Percentiles rank a stretch among this genome's conserved stretches.
Conservation (phyloP, 805 yeast species). For the Ogataea naganishii region DNA sequence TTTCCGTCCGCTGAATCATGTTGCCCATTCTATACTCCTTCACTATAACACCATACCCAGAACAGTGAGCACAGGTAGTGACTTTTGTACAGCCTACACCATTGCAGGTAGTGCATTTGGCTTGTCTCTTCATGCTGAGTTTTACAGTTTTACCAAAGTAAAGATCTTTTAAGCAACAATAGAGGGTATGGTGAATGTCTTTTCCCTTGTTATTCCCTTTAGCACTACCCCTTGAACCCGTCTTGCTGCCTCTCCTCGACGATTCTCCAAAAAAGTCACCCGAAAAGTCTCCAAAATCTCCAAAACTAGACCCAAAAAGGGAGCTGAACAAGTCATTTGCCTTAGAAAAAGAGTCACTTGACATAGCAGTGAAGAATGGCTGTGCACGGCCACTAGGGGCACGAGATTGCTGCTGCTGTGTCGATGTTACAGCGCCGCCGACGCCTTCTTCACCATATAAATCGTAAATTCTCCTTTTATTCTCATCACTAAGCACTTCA, state of each 20-base stretch:
- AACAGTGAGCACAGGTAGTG: slow-evolving; percentile 28
- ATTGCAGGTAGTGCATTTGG: slow-evolving; percentile 39
- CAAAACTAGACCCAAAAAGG: slow-evolving; percentile 3
- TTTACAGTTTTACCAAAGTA: slow-evolving; percentile 49
- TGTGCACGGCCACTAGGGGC: background rate
- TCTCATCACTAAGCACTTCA: slow-evolving; percentile 44
- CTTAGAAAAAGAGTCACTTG: slow-evolving; percentile 1
- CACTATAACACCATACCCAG: slow-evolving; percentile 32
- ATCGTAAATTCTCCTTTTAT: slow-evolving; percentile 42
- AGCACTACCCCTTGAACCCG: background rate
- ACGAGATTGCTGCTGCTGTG: background rate
- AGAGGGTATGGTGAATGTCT: slow-evolving; percentile 47
- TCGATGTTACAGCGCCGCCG: slow-evolving; percentile 11
- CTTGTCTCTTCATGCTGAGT: slow-evolving; percentile 42
- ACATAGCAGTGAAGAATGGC: background rate
- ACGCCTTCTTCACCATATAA: slow-evolving; percentile 38
- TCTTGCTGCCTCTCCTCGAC: slow-evolving; percentile 1
- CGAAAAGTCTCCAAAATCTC: slow-evolving; percentile 20
- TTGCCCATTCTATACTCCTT: slow-evolving; percentile 36
- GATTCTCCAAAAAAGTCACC: slow-evolving; percentile 19
- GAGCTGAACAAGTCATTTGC: background rate
- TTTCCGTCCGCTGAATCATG: slow-evolving; percentile 32
- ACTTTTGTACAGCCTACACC: slow-evolving; percentile 39
- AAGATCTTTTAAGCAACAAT: slow-evolving; percentile 45
- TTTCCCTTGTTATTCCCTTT: slow-evolving; percentile 29